Evolutionary conservation across 768 basidiomycete species (phyloP), one percentile per base, ranked within the genome.

Genomic region (Gloeophyllum trabeum): DNA sequence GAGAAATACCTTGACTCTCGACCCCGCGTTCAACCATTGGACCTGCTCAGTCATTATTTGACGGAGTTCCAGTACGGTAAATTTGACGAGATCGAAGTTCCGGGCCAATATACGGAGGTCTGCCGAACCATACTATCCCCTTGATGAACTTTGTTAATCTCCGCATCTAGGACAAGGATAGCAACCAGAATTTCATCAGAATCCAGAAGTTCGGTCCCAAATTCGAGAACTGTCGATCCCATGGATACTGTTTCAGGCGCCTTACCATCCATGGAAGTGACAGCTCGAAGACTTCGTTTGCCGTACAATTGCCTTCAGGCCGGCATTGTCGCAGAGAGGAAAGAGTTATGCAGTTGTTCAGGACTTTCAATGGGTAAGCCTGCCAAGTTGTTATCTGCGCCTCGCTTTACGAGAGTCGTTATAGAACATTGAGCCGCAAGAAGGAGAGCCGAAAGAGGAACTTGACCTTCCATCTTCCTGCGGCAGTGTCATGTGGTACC

Each of bases 81-180:
- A 58, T 91, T 94, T 39, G 96, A 98, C 48, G 94, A 99, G 48
- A 88, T 99, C 28, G 93, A 99, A 55, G 78, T 99, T 39, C 93
- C 93, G n/a, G 96, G 96, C 5, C 96, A 99, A 60, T 99, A 99
- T 57, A 86, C 91, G 0, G 89, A 97, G 75, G 92, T 87, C 42
- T 45, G 2, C 16, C 40, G 1, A 13, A 14, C 7, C 24, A 13
- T 20, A 26, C n/a, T 22, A 12, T 28, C 13, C 38, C n/a, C 35
- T 21, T 23, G 24, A 37, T 26, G n/a, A 21, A 24, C 36, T 43
- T 22, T 41, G 41, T 45, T 44, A 28, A 49, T 18, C 34, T 21
- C 35, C 43, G 23, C 32, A 5, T 7, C 12, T 53, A 96, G 92
- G 92, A 98, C 56, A 91, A 93, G 59, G 94, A 99, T 59, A 88